Base-by-base conservation (phyloP, 345 rosid genomes). In the Euclidium syriacum region DNA sequence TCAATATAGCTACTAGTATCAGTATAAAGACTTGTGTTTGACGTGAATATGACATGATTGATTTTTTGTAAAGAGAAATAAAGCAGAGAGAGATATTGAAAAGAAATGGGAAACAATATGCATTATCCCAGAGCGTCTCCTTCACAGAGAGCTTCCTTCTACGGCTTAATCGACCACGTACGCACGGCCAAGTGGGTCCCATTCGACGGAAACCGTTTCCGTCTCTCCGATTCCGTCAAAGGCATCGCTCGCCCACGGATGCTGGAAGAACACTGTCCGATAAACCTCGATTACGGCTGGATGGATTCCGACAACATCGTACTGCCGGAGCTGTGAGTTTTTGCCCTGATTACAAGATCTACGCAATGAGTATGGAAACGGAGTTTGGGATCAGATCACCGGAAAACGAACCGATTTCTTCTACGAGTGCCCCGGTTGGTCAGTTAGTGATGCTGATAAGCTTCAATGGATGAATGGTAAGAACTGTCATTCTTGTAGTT, bases 221-320 rank as follows among this genome's bases (percentile, higher is more conserved):
- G 76, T 39, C 65, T 80, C 3, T 67, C 79, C 0, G 70, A 73
- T 54, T 85, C 91, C 1, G 78, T 87, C 6, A 73, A 77, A 5
- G 97, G 99, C n/a, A 81, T 70, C 10, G 97, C 99, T 94, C 36
- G 99, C 87, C 3, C 99, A 81, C 35, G 99, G 99, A 83, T 67
- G 82, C 62, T 90, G 39, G 97, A 90, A 55, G 96, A 94, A 68
- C 92, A 81, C 38, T 87, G 75, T 6, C 81, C 95, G 5, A 57
- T 94, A 7, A 86, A 86, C 53, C 85, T 94, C 7, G 95, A 94
- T 64, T 86, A 87, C n/a, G 90, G 85, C 0, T 87, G 96, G 96
- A 71, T 80, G 23, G 84, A 83, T 64, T 26, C 87, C 2, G 88
- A 79, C 29, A 78, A 72, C 36, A 63, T 94, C 11, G 80, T 87